A percentile compares a stretch with the other conserved stretches of the same genome.
phyloP scores from a whole-genome alignment of 208 protist species.

The Trypanosoma congolense region DNA sequence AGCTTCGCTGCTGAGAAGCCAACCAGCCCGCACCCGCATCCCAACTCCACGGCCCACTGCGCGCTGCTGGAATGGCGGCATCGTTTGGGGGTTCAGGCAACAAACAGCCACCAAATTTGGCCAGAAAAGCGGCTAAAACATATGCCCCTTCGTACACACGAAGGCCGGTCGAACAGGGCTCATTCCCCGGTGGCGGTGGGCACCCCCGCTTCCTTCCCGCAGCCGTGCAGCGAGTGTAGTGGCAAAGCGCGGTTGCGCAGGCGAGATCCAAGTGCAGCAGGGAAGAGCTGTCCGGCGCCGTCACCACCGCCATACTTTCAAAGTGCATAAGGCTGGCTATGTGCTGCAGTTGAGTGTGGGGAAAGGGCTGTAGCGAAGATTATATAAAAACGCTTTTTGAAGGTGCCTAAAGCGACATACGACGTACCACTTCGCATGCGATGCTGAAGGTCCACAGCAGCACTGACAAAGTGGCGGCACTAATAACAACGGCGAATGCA shows the following conservation, averaged over 20 bases:
- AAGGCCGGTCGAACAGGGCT: slow-evolving; percentile 52
- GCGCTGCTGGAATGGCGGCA: not conserved
- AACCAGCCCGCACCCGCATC: slow-evolving; percentile 61
- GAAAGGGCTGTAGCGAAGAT: no score
- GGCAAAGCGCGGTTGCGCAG: slow-evolving; percentile 48
- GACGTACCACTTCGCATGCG: no score
- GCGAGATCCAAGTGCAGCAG: slow-evolving; percentile 31
- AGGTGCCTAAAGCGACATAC: no score
- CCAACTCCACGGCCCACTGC: slow-evolving; percentile 43
- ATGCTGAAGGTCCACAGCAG: no score
- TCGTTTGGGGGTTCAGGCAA: slow-evolving; percentile 4
- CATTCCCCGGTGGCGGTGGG: not conserved
- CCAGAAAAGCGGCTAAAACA: slow-evolving; percentile 55
- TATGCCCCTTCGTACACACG: slow-evolving; percentile 68
- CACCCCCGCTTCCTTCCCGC: slow-evolving; percentile 6
- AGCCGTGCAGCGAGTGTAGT: slow-evolving; percentile 45
- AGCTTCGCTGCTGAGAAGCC: slow-evolving; percentile 32
- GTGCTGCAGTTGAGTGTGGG: not conserved
- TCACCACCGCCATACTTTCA: slow-evolving; percentile 48
- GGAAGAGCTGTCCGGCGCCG: slow-evolving; percentile 24
- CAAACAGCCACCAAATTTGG: slow-evolving; percentile 25
- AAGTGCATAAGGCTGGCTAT: slow-evolving; percentile 19
- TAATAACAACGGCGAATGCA: no score
- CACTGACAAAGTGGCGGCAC: no score
- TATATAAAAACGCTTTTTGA: no score